These are phyloP conservation scores for Penicillium malachiteum DNA, from an alignment of 495 filamentous ascomycete species.

Conservation along the genomic window DNA sequence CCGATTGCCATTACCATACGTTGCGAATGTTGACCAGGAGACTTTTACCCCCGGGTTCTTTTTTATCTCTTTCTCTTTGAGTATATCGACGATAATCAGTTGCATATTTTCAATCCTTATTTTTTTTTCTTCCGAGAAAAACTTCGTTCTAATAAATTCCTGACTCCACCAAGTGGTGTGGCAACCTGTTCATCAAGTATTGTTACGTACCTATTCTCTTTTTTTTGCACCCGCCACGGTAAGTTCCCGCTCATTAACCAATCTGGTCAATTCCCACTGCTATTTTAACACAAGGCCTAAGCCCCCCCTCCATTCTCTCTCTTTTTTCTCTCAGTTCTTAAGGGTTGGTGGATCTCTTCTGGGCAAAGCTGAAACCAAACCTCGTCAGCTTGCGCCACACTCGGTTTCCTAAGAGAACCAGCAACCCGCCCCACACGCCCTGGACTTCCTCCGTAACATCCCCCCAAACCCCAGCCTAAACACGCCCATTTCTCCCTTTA, in stretches of 20 bases:
- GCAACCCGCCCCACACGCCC: slow-evolving; percentile 39
- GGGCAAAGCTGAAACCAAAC: slow-evolving; percentile 39
- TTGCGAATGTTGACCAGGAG: not conserved
- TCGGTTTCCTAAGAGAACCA: slow-evolving; percentile 32
- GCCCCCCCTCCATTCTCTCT: slow-evolving; percentile 14
- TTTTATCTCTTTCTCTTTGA: not conserved
- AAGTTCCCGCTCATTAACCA: slow-evolving; percentile 19
- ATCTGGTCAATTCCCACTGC: slow-evolving; percentile 15
- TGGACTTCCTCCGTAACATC: slow-evolving; percentile 23
- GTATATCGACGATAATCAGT: too few relatives aligned
- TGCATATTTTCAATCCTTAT: too few relatives aligned
- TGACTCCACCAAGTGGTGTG: too few relatives aligned
- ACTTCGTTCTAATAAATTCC: too few relatives aligned
- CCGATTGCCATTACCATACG: slow-evolving; percentile 2
- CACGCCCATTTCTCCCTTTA: not conserved
- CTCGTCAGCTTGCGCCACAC: slow-evolving; percentile 53
- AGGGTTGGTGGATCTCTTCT: slow-evolving; percentile 21
- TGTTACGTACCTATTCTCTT: slow-evolving; percentile 14
- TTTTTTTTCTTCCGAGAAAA: too few relatives aligned
- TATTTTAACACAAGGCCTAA: slow-evolving; percentile 20
- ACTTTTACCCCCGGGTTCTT: not conserved
- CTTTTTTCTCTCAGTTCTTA: too few relatives aligned
- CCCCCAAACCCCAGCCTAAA: slow-evolving; percentile 9
- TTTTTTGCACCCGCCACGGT: slow-evolving; percentile 13
- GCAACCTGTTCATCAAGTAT: not conserved